Percentiles rank a stretch among this genome's conserved stretches.
Conservation (phyloP, 1,139 yeast species). For the Geotrichum klebahnii region DNA sequence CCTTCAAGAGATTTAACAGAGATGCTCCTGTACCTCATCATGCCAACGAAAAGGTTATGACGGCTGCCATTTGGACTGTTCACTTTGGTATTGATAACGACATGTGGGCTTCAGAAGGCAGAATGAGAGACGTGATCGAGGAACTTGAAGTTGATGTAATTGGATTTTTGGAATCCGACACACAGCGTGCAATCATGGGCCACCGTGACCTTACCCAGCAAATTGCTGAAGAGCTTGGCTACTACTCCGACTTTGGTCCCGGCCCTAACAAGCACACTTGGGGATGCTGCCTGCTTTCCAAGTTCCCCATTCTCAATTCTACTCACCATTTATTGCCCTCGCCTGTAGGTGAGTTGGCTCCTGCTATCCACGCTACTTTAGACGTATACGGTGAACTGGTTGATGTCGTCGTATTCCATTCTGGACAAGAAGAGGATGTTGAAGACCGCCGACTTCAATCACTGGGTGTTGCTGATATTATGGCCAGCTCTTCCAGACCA, state of each 20-base stretch:
- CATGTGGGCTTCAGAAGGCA: slow-evolving; percentile 93
- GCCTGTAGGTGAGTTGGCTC: slow-evolving; percentile 96
- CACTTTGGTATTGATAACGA: slow-evolving; percentile 96
- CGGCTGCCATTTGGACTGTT: slow-evolving; percentile 97
- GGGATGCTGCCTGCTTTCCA: slow-evolving; percentile 91
- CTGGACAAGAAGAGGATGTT: slow-evolving; percentile 95
- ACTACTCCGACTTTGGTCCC: slow-evolving; percentile 96
- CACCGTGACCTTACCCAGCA: slow-evolving; percentile 89
- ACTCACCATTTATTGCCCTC: slow-evolving; percentile 89
- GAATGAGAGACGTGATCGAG: slow-evolving; percentile 76
- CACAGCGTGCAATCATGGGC: slow-evolving; percentile 91
- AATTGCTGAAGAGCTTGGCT: slow-evolving; percentile 86
- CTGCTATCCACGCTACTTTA: slow-evolving; percentile 93
- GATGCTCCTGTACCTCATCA: slow-evolving; percentile 68
- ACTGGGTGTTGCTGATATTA: slow-evolving; percentile 65
- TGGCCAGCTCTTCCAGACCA: slow-evolving; percentile 77
- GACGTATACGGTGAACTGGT: slow-evolving; percentile 81
- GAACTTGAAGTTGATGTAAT: slow-evolving; percentile 88
- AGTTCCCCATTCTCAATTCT: slow-evolving; percentile 86
- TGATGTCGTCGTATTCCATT: slow-evolving; percentile 93
- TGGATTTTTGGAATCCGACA: slow-evolving; percentile 87
- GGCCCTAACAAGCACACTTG: slow-evolving; percentile 97
- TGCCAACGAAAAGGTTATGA: slow-evolving; percentile 67
- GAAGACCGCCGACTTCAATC: slow-evolving; percentile 90
- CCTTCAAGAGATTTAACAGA: slow-evolving; percentile 58